Base-by-base conservation (phyloP, 2,329 filamentous ascomycete genomes). In the Aspergillus sp. region DNA sequence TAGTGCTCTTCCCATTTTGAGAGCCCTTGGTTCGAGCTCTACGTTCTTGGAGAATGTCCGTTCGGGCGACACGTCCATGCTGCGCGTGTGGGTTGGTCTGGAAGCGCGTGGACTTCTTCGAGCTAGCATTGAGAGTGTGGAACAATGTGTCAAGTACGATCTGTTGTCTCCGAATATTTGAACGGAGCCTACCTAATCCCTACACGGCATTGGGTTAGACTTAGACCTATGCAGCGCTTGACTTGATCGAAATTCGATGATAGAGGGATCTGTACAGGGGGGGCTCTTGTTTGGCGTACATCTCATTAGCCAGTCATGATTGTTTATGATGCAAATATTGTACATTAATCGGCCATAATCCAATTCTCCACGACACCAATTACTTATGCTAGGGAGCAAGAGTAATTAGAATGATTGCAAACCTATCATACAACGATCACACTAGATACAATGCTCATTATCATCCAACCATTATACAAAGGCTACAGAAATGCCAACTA, bases 61-160 rank as follows among this genome's bases (percentile, higher is more conserved):
- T 66, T 80, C 83, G 31, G 87, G 88, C 23, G 88, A 92, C 64
- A 89, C 88, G 57, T 88, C 86, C 41, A 94, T 97, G 88, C 76
- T 97, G 61, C 86, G 91, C 64, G 86, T 97, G 4, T 97, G 93
- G 93, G 84, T 89, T 54, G 92, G 93, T 1, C 78, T 97, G 10
- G 93, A 97, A 76, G 89, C 91, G 45, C 82, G 93, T 57, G 87
- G 88, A 61, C 94, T 96, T 73, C 81, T 97, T 74, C 90, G 96
- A 73, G 90, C 90, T 42, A 96, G 90, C 58, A 84, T 95, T 49
- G 91, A 96, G 68, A 91, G 91, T 71, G 89, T 93, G 31, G 91
- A 96, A 72, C 81, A 84, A 65, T 96, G 90, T 69, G 92, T 97
- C 64, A 94, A 92, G 69, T 96, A 93, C 62, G 91, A 97, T 72